These are phyloP conservation scores for Globisporangium mamillatum DNA, from an alignment of 352 stramenopile genomes.

Conservation along the genomic window DNA sequence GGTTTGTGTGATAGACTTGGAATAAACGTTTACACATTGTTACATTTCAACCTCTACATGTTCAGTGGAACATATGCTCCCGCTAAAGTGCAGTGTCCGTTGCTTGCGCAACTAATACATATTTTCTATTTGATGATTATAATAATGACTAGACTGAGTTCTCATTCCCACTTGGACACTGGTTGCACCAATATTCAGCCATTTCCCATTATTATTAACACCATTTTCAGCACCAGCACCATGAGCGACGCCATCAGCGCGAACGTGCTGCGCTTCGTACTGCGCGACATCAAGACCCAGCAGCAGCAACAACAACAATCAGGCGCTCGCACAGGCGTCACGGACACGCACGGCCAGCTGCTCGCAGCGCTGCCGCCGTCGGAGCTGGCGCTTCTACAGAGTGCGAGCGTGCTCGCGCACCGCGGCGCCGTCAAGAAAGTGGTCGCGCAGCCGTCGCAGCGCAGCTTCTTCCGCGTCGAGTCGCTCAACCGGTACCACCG, in stretches of 20 bases:
- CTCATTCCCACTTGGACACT: background rate
- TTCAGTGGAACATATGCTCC: no score
- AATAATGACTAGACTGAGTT: background rate
- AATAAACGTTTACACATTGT: no score
- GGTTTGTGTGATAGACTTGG: no score
- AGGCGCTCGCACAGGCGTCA: background rate
- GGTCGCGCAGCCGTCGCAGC: conserved; percentile 39
- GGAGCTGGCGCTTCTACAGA: conserved; percentile 49
- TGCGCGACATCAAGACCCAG: conserved; percentile 40
- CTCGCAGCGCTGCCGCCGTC: conserved; percentile 33
- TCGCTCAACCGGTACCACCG: conserved; percentile 58
- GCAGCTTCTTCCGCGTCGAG: conserved; percentile 62
- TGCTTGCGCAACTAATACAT: background rate
- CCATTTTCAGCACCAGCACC: background rate
- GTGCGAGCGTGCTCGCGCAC: conserved; percentile 55
- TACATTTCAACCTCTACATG: no score
- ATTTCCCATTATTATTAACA: background rate
- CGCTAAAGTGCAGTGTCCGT: no score
- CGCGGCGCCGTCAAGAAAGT: conserved; percentile 42
- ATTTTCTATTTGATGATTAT: no score
- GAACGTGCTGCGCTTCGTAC: conserved; percentile 43
- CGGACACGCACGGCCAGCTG: conserved; percentile 44
- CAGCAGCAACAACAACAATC: background rate
- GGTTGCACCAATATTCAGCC: background rate
- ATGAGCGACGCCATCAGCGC: conserved; percentile 19